Percentiles rank a stretch among this genome's conserved stretches.
These are phyloP conservation scores for Panellus pusillus DNA, from an alignment of 768 basidiomycete species.

Conservation along the genomic window DNA sequence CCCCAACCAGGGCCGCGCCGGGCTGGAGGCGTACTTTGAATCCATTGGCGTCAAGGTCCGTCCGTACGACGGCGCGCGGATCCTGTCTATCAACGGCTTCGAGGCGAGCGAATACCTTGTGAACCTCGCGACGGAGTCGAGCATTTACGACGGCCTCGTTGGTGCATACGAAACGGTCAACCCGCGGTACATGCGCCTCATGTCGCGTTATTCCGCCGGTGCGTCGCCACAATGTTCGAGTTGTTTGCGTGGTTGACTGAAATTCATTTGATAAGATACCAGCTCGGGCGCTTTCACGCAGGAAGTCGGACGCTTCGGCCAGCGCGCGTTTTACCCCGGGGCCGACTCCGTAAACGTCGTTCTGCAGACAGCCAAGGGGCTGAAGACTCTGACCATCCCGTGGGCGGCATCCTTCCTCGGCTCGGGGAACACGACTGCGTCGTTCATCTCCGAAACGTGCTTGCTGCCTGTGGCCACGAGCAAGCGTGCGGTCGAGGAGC, in stretches of 20 bases:
- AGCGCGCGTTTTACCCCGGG: constrained; percentile 21
- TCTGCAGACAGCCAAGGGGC: constrained; percentile 4
- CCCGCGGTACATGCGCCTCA: constrained; percentile 19
- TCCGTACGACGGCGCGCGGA: constrained; percentile 16
- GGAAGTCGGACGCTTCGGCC: constrained; percentile 20
- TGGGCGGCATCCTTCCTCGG: constrained; percentile 21
- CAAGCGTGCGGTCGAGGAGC: background rate
- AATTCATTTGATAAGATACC: constrained; percentile 2
- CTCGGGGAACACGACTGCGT: constrained; percentile 13
- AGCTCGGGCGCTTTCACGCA: constrained; percentile 16
- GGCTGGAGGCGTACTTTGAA: constrained; percentile 18
- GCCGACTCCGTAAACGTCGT: constrained; percentile 7
- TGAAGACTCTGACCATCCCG: constrained; percentile 13
- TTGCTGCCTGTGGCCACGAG: background rate
- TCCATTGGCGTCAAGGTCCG: constrained; percentile 11
- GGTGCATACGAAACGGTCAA: constrained; percentile 17
- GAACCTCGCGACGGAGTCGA: constrained; percentile 13
- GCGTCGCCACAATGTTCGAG: background rate
- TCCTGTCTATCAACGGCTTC: constrained; percentile 17
- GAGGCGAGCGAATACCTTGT: constrained; percentile 12
- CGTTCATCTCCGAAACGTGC: constrained; percentile 19
- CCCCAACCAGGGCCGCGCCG: constrained; percentile 15
- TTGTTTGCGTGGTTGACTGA: background rate
- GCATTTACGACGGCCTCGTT: constrained; percentile 20
- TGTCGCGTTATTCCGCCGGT: constrained; percentile 18